Evolutionary conservation across 1,139 yeast species (phyloP).

Genomic region (Hansenula lynferdii): DNA sequence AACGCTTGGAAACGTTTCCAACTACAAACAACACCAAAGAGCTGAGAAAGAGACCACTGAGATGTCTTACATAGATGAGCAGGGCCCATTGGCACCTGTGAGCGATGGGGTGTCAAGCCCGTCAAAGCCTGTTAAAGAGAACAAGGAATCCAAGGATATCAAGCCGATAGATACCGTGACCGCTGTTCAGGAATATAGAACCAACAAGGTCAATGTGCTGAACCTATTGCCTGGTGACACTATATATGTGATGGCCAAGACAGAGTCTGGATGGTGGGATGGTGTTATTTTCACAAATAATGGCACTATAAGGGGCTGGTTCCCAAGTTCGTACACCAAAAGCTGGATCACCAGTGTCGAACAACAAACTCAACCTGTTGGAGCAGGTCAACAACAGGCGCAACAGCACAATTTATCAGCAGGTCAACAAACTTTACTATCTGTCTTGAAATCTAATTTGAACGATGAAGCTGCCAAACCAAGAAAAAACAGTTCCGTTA

Average conservation of each 20-base stretch:
- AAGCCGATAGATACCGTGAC: conserved; percentile 22
- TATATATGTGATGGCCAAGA: conserved; percentile 36
- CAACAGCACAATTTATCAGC: conserved; percentile 2
- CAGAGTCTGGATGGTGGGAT: conserved; percentile 74
- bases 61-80: no score
- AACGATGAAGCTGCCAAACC: conserved; percentile 9
- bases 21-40: no score
- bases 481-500: conserved; percentile 18
- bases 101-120: no score
- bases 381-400: conserved; percentile 15
- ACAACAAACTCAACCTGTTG: no score
- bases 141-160: neutral
- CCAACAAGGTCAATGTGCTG: conserved; percentile 16
- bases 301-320: conserved; percentile 60
- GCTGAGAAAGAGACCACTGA: no score
- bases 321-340: conserved; percentile 57
- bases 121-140: neutral
- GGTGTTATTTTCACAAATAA: conserved; percentile 41
- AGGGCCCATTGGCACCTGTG: no score
- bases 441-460: conserved; percentile 14
- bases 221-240: conserved; percentile 26
- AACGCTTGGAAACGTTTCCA: no score
- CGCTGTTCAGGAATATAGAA: conserved; percentile 18
- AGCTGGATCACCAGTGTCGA: neutral
- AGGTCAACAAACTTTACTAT: conserved; percentile 5